A percentile compares a stretch with the other conserved stretches of the same genome.
Conservation (phyloP, 768 basidiomycete species). For the Rhodotorula graminis region DNA sequence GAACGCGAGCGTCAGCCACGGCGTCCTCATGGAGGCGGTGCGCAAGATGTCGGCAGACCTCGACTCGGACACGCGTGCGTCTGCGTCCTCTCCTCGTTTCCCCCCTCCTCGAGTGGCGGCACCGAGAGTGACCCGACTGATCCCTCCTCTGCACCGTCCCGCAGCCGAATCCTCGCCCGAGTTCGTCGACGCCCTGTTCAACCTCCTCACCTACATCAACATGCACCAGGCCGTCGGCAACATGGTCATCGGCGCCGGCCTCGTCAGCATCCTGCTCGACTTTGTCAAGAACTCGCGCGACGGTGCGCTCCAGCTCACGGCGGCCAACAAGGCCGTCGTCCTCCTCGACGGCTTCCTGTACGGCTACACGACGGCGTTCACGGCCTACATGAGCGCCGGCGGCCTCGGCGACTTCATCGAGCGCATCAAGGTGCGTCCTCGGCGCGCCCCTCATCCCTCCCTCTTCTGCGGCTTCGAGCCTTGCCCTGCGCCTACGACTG, state of each 20-base stretch:
- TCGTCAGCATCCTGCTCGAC: slow-evolving; percentile 82
- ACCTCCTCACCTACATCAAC: slow-evolving; percentile 80
- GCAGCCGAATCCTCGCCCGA: slow-evolving; percentile 45
- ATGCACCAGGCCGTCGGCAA: slow-evolving; percentile 78
- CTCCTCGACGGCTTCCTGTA: slow-evolving; percentile 89
- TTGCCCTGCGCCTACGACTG: background rate
- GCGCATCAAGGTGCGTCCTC: slow-evolving; percentile 67
- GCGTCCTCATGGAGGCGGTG: slow-evolving; percentile 81
- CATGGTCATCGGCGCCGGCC: slow-evolving; percentile 90
- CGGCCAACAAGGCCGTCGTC: slow-evolving; percentile 80
- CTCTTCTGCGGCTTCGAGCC: background rate
- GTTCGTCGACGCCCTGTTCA: slow-evolving; percentile 67
- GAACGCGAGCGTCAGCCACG: slow-evolving; percentile 94
- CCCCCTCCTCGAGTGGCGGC: background rate
- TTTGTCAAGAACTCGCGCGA: slow-evolving; percentile 72
- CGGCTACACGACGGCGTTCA: slow-evolving; percentile 79
- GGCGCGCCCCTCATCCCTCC: background rate
- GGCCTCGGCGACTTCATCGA: slow-evolving; percentile 81
- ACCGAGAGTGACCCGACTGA: too few relatives aligned
- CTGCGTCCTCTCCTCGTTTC: too few relatives aligned
- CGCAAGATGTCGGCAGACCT: slow-evolving; percentile 74
- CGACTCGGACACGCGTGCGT: slow-evolving; percentile 47
- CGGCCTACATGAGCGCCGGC: slow-evolving; percentile 72
- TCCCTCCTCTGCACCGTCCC: too few relatives aligned
- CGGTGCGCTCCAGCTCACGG: slow-evolving; percentile 50